Base-by-base conservation (phyloP, 2,329 filamentous ascomycete species). In the Fusarium annulatum region DNA sequence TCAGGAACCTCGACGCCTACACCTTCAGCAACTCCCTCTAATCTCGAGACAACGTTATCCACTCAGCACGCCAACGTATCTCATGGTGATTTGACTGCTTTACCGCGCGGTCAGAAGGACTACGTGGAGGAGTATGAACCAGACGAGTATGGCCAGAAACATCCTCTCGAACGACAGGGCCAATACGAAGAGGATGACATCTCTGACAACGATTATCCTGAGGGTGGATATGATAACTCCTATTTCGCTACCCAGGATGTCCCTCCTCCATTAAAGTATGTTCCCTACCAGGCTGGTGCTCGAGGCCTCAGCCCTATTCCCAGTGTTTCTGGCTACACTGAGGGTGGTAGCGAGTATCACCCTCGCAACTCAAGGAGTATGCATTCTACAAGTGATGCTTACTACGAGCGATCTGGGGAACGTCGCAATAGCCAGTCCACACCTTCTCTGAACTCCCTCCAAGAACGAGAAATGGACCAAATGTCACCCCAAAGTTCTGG, bases 271-370 rank as follows among this genome's bases (percentile, higher is more conserved):
- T 82, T 91, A 34, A 89, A 89, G 73, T 93, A 92, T 75, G 86
- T 91, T n/a, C 89, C 92, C 3, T 92, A 93, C 71, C 88, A 91
- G 76, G 87, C 90, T 16, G 90, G 92, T 74, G 88, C 90, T 59
- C 92, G 93, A 46, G 92, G 91, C 16, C 84, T 97, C 55, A 98
- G 95, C 79, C 96, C 96, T 1, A 95, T 97, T 67, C 95, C 96
- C 75, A 98, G 95, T 77, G 94, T 97, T 21, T 96, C 94, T 16
- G 96, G 95, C 71, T 96, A 95, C 77, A 92, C 90, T 8, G 91
- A 95, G 77, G 90, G 90, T 52, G 90, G 90, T 60, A 91, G 86
- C 76, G 88, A 91, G 69, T 86, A 87, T 39, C 83, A 83, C 36
- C 89, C 88, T 76, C 88, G 88, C 55, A 87, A 91, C 66, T 89